A percentile compares a stretch with the other conserved stretches of the same genome.
phyloP scores from a whole-genome alignment of 768 basidiomycete genomes.

The Suillus subaureus region DNA sequence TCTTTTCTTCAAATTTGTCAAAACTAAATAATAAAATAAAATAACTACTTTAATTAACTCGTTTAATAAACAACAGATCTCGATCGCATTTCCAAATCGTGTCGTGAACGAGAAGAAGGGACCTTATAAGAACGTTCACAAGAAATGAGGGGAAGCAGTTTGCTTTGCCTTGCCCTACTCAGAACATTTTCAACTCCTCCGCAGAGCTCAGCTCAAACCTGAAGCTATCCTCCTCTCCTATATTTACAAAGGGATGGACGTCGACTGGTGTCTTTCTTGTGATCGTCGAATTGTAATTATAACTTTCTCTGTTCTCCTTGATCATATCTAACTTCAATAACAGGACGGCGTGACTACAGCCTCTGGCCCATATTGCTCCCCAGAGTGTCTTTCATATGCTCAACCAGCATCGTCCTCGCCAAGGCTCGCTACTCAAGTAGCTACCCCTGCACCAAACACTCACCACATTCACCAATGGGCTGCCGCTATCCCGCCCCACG shows the following conservation, averaged over 20 bases:
- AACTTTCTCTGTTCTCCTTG: slow-evolving; percentile 7
- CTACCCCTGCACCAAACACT: slow-evolving; percentile 12
- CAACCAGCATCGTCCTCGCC: slow-evolving; percentile 37
- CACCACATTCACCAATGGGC: slow-evolving; percentile 33
- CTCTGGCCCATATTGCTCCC: slow-evolving; percentile 56
- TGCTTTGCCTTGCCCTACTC: slow-evolving; percentile 21
- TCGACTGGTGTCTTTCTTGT: slow-evolving; percentile 74
- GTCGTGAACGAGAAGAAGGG: slow-evolving; percentile 22
- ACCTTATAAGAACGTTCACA: slow-evolving; percentile 30
- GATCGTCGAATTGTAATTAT: slow-evolving; percentile 55
- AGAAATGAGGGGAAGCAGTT: slow-evolving; percentile 4
- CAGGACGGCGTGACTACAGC: slow-evolving; percentile 32
- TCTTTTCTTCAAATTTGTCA: slow-evolving; percentile 11
- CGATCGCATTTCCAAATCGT: slow-evolving; percentile 17
- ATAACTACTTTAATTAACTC: slow-evolving; percentile 25
- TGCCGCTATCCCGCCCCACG: slow-evolving; percentile 31
- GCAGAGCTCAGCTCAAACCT: slow-evolving; percentile 1
- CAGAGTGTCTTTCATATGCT: slow-evolving; percentile 39
- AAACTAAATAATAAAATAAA: slow-evolving; percentile 11
- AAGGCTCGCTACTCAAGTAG: neutral
- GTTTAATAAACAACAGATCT: slow-evolving; percentile 34
- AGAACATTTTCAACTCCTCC: slow-evolving; percentile 19
- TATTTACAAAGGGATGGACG: slow-evolving; percentile 45
- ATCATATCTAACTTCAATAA: slow-evolving; percentile 10
- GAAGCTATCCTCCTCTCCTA: neutral